Conservation (phyloP, 148 eudicot species). For the Rhododendron ovatum region DNA sequence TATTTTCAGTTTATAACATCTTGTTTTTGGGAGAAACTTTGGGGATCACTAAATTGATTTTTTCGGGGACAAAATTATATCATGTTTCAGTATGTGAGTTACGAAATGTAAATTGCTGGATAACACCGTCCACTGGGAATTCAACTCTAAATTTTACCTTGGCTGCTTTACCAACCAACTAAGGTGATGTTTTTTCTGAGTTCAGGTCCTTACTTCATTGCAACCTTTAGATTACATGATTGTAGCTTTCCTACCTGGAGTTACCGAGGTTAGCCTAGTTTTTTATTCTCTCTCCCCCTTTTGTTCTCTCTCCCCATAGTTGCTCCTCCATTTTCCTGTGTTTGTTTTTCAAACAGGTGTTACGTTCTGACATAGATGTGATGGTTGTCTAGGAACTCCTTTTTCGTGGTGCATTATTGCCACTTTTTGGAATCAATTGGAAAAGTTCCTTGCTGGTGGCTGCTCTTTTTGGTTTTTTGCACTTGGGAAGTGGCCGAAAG, state of each 20-base stretch:
- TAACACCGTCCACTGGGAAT: background rate
- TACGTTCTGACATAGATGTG: background rate
- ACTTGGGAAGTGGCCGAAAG: slow-evolving; percentile 84
- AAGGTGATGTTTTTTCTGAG: slow-evolving; percentile 2
- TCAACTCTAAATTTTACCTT: background rate
- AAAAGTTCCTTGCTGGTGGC: slow-evolving; percentile 55
- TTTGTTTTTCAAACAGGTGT: background rate
- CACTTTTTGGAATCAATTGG: slow-evolving; percentile 70
- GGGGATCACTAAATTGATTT: background rate
- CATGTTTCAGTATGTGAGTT: background rate
- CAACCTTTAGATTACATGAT: slow-evolving; percentile 59
- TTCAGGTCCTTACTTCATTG: slow-evolving; percentile 81
- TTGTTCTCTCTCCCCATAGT: background rate
- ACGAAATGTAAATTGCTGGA: background rate
- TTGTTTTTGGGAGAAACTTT: background rate
- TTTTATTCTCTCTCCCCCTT: background rate
- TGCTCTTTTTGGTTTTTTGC: slow-evolving; percentile 68
- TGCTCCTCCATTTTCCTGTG: background rate
- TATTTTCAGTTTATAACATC: background rate
- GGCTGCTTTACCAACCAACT: background rate
- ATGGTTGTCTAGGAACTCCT: slow-evolving; percentile 62
- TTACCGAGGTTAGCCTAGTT: slow-evolving; percentile 61
- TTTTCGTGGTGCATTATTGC: slow-evolving; percentile 85
- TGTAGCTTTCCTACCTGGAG: slow-evolving; percentile 85
- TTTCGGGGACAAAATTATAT: background rate